These are phyloP conservation scores for Dysphania ambrosioides DNA, from an alignment of 148 eudicot genomes.

Conservation along the genomic window DNA sequence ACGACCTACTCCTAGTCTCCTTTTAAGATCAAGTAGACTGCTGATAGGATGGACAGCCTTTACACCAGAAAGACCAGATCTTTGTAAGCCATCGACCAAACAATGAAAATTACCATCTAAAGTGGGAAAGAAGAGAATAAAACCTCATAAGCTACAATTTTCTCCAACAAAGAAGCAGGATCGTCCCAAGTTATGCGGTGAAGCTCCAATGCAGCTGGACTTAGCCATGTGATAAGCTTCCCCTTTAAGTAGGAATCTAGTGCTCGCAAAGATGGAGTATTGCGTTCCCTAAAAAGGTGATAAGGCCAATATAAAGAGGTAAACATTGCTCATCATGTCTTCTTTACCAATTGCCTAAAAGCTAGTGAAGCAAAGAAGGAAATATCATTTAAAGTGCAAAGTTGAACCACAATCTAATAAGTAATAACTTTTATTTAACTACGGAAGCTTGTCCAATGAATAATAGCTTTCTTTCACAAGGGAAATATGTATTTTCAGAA, in stretches of 20 bases:
- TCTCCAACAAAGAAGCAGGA: slow-evolving; percentile 93
- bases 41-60: slow-evolving; percentile 99
- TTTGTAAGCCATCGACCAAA: slow-evolving; percentile 21
- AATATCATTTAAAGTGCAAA: not conserved
- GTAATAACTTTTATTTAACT: not conserved
- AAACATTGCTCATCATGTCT: not conserved
- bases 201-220: slow-evolving; percentile 93
- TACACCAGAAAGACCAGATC: slow-evolving; percentile 20
- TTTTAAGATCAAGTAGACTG: slow-evolving; percentile 85
- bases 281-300: slow-evolving; percentile 54
- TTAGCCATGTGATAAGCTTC: slow-evolving; percentile 91
- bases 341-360: not conserved
- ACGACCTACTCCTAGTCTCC: slow-evolving; percentile 87
- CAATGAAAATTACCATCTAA: slow-evolving; percentile 7
- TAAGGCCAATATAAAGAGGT: not conserved
- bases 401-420: not conserved
- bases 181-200: slow-evolving; percentile 92
- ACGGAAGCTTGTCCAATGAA: not conserved
- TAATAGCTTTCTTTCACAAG: not conserved
- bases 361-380: not conserved
- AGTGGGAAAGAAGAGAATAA: slow-evolving; percentile 21
- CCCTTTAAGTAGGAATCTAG: slow-evolving; percentile 90
- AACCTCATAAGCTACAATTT: slow-evolving; percentile 93
- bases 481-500: not conserved
- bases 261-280: slow-evolving; percentile 72